phyloP scores from a whole-genome alignment of 805 yeast species.

The Saccharomycopsis sp. region DNA sequence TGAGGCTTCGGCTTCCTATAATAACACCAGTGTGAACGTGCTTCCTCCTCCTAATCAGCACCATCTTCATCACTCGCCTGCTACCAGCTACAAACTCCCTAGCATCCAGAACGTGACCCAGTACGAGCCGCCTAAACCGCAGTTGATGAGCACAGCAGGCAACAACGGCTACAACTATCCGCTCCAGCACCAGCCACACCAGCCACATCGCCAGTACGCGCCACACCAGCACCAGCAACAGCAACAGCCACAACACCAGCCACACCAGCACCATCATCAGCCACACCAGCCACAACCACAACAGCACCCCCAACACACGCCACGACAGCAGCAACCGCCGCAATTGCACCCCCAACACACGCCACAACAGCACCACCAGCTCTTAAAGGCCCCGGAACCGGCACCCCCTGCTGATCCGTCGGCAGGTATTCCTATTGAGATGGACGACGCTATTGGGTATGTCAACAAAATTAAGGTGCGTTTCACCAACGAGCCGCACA shows the following conservation, averaged over 20 bases:
- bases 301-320: not conserved
- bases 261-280: conserved; percentile 18
- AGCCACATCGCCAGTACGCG: conserved; percentile 23
- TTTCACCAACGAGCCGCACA: conserved; percentile 89
- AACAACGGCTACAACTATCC: conserved; percentile 23
- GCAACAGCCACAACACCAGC: conserved; percentile 10
- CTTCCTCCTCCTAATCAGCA: not conserved
- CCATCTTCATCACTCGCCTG: no score
- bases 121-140: not conserved
- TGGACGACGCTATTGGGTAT: conserved; percentile 93
- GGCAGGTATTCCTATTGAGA: conserved; percentile 49
- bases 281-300: not conserved
- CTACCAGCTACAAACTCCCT: not conserved
- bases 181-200: conserved; percentile 28
- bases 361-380: not conserved
- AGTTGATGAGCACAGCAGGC: not conserved
- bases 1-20: not conserved
- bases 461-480: conserved; percentile 95
- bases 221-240: conserved; percentile 22
- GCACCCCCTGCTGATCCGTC: not conserved
- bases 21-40: not conserved
- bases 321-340: not conserved
- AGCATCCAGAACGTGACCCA: not conserved
- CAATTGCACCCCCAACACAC: not conserved
- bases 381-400: not conserved